Base-by-base conservation (phyloP, 2,329 filamentous ascomycete genomes). In the Colletotrichum liaoningense region DNA sequence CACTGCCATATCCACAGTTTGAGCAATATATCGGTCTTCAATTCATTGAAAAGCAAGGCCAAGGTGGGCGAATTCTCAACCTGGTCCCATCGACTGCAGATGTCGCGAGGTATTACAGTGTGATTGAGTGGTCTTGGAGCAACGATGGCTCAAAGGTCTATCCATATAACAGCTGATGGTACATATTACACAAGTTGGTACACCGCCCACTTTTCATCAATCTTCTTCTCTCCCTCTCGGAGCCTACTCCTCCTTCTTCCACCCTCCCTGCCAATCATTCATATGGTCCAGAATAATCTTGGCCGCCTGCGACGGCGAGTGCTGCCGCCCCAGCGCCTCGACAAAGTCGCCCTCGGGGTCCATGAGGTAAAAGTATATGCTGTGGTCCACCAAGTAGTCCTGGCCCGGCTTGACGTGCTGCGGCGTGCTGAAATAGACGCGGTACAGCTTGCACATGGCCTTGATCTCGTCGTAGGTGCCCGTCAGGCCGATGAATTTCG, bases 341-440 rank as follows among this genome's bases (percentile, higher is more conserved):
- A 99, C 96, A 83, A 99, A 99, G 82, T 99, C 95, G 24, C 96
- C 96, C 78, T 98, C 95, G 0, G 97, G 97, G 82, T 98, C 97
- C 97, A 99, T 99, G 77, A 99, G 86, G 83, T 99, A 99, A 80
- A 99, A 99, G 88, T 99, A 99, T 78, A 99, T 99, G 83, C 95
- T 98, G 86, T 99, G 97, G 83, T 99, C 97, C 14, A 99, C 97
- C 78, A 99, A 84, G 82, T 99, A 99, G 83, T 99, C 97, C 87
- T 98, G 94, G 1, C 96, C 97, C 1, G 95, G 93, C 87, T 95
- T 93, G 69, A 98, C 94, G 75, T 95, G 90, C 78, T 91, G 88
- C 42, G 97, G 97, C 60, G 97, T 99, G 80, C 94, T 97, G 80
- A 99, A 99, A 86, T 99, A 99, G 67, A 99, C 97, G 24, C 97